Evolutionary conservation across 106 monocot species (phyloP), one percentile per base, ranked within the genome.

Genomic region (Xerophyta viscosa): DNA sequence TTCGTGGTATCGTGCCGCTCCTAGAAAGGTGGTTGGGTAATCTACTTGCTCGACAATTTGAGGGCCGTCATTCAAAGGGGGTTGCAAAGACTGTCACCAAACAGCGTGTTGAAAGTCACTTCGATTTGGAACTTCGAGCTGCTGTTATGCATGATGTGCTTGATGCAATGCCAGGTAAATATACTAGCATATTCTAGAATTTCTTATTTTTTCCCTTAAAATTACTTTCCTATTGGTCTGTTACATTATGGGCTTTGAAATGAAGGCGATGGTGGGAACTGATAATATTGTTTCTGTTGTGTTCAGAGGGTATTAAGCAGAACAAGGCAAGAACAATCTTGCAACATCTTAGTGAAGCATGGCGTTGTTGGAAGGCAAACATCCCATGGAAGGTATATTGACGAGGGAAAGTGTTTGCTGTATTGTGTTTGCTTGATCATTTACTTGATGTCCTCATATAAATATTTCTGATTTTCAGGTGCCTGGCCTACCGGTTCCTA

Each of bases 91-190:
- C 98, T 66, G 98, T 99, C 36, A 99, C 98, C 7, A 99, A 99
- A 52, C 90, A 99, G 46, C 82, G 98, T 47, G 98, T 99, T 20
- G 98, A 99, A 54, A 90, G 90, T 48, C 98, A 99, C 63, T 99
- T 99, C 41, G 98, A 99, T 65, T 83, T 99, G 82, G 98, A 99
- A 56, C 86, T 99, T 53, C 73, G 98, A 56, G 98, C 98, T 72
- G 98, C 98, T 60, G 98, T 99, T 37, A 99, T 99, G 98, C 98
- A 99, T 70, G 98, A 99, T 90, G 82, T 99, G 41, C 86, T 99
- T 61, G 98, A 99, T 83, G 98, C 98, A 31, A 99, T 99, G 98
- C 98, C 98, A 80, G 93, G 93, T 88, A 28, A 69, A 19, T 24
- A 14, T 28, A 17, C n/a, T 29, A 37, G 20, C 31, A 7, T 36